Percentiles rank a stretch among this genome's conserved stretches.
Conservation (phyloP, 2,329 filamentous ascomycete genomes). For the Diaporthe citri region DNA sequence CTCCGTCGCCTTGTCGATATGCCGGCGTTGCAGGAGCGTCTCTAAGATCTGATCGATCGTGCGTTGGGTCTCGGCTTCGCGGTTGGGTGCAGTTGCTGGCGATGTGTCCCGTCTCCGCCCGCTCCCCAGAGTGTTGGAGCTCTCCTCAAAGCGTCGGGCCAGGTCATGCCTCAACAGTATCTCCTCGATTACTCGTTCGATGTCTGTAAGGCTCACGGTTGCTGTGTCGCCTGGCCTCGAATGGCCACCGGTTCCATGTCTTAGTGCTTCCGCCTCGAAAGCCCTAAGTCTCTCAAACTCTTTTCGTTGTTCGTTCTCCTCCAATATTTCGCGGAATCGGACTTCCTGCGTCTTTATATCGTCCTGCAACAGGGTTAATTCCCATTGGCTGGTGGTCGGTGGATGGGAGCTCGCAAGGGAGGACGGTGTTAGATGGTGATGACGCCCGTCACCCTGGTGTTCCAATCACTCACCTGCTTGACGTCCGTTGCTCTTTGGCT, state of each 20-base stretch:
- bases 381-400: neutral
- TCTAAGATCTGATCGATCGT: neutral
- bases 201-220: neutral
- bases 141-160: neutral
- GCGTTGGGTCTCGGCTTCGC: neutral
- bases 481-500: neutral
- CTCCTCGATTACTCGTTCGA: neutral
- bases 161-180: slow-evolving; percentile 12
- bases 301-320: neutral
- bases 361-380: neutral
- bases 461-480: slow-evolving; percentile 11
- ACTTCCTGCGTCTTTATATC: neutral
- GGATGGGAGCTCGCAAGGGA: neutral
- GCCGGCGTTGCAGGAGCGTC: neutral
- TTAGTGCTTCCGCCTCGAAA: neutral
- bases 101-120: neutral
- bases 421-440: too few species aligned
- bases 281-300: slow-evolving; percentile 7
- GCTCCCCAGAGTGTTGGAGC: neutral
- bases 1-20: neutral
- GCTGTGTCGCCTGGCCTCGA: neutral
- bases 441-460: too few species aligned
- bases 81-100: neutral
- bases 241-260: neutral
- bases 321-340: neutral